Base-by-base conservation (phyloP, 2,329 filamentous ascomycete genomes). In the Coniochaeta sp. region DNA sequence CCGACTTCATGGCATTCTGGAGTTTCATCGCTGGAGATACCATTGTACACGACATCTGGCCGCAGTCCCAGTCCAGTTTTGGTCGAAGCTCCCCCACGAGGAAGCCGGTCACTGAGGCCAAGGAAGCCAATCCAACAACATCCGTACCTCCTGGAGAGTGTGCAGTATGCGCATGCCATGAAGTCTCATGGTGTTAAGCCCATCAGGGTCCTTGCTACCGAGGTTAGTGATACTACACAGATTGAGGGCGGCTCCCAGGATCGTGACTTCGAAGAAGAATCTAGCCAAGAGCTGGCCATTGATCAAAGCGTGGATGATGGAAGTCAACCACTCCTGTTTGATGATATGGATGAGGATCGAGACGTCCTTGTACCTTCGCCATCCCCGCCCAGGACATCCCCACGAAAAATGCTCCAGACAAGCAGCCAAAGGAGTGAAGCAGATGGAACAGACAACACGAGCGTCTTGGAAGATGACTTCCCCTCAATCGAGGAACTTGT, bases 71-170 rank as follows among this genome's bases (percentile, higher is more conserved):
- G 6, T 30, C 24, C 14, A 8, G 24, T 62, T 14, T 60, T 61
- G 14, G 61, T 62, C 17, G 66, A 66, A 57, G 62, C 70, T 6
- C 66, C 68, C 16, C 61, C 74, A 30, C 72, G 71, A 14, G 70
- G 75, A 54, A 75, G 78, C 62, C 77, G 82, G 36, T 83, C 79
- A 4, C 71, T 86, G n/a, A 77, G 83, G 7, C 81, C 82, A 1
- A 77, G 83, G 22, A 86, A 85, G 62, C 82, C 82, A 1, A 86
- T 86, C 7, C 83, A 86, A 66, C 75, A 85, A 65, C 82, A 85
- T 52, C 83, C 83, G 3, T 86, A 86, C 63, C 70, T 81, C 6
- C 71, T 85, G 4, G 83, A 86, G 63, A 81, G 77, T 66, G 81
- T 77, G 0, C 77, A 79, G 30, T 85, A 85, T 67, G 79, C 77